Conservation (phyloP, 371 early-diverging fungal species). For the Massospora cicadina region DNA sequence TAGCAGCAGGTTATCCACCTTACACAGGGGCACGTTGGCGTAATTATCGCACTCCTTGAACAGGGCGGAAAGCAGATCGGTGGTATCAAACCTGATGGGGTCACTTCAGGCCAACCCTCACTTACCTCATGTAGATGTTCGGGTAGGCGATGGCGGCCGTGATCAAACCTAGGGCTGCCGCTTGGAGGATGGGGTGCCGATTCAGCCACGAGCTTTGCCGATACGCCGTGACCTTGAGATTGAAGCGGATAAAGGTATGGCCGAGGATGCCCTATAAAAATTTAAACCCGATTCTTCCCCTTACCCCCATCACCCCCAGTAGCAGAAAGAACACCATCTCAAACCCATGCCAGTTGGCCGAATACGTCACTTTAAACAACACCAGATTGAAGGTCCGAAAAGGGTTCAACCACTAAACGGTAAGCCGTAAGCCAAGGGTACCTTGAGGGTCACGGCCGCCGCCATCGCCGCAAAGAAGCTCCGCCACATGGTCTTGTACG, state of each 20-base stretch:
- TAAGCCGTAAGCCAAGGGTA: slow-evolving; percentile 1
- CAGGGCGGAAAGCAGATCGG: slow-evolving; percentile 42
- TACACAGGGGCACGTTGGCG: slow-evolving; percentile 23
- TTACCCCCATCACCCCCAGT: slow-evolving; percentile 79
- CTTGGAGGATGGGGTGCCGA: slow-evolving; percentile 51
- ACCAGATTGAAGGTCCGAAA: slow-evolving; percentile 66
- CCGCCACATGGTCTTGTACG: slow-evolving; percentile 66
- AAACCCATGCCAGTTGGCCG: slow-evolving; percentile 53
- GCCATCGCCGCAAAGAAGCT: slow-evolving; percentile 63
- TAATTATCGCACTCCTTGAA: slow-evolving; percentile 45
- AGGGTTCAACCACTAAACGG: slow-evolving; percentile 37
- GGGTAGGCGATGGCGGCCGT: slow-evolving; percentile 59
- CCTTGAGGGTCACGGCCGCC: slow-evolving; percentile 51
- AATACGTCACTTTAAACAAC: slow-evolving; percentile 59
- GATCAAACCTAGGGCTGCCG: slow-evolving; percentile 42
- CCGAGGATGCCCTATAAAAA: slow-evolving; percentile 64
- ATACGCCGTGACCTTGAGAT: slow-evolving; percentile 44
- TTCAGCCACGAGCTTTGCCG: slow-evolving; percentile 41
- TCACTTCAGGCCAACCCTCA: not conserved
- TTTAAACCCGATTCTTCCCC: not conserved
- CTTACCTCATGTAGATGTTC: slow-evolving; percentile 54
- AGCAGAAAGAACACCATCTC: slow-evolving; percentile 70
- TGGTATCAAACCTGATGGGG: slow-evolving; percentile 27
- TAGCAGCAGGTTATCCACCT: slow-evolving; percentile 5
- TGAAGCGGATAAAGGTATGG: slow-evolving; percentile 63